A percentile compares a stretch with the other conserved stretches of the same genome.
Evolutionary conservation across 495 filamentous ascomycete genomes (phyloP).

Genomic region (Xylaria curta): DNA sequence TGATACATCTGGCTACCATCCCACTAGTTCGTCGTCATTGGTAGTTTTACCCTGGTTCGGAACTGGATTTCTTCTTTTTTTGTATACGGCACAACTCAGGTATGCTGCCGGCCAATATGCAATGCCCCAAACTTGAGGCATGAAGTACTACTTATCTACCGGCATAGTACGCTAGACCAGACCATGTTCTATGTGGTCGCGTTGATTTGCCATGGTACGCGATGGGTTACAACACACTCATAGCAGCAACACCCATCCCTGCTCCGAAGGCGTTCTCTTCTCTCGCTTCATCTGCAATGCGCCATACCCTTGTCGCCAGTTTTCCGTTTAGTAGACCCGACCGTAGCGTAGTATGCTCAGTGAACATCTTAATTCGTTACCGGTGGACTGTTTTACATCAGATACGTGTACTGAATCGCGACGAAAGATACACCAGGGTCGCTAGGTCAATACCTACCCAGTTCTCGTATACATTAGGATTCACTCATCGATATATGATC

Average conservation of each 20-base stretch:
- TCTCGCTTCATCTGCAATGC: constrained; percentile 14
- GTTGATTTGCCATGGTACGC: constrained; percentile 4
- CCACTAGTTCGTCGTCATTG: constrained; percentile 19
- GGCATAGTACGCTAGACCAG: not conserved
- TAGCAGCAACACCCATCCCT: not conserved
- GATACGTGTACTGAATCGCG: constrained; percentile 5
- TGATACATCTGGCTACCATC: not conserved
- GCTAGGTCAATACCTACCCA: not conserved
- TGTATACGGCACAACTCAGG: too few relatives aligned
- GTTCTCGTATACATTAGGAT: not conserved
- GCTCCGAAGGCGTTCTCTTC: not conserved
- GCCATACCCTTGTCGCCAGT: constrained; percentile 1
- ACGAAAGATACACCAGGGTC: not conserved
- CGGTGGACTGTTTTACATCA: not conserved
- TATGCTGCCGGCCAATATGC: too few relatives aligned
- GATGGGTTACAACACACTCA: not conserved
- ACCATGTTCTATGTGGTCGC: not conserved
- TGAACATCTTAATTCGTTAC: constrained; percentile 4
- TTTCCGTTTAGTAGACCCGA: not conserved
- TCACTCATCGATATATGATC: not conserved
- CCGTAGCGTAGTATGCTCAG: not conserved
- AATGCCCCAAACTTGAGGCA: not conserved
- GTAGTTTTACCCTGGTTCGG: not conserved
- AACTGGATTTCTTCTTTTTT: not conserved
- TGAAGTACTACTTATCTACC: not conserved